Percentiles rank a stretch among this genome's conserved stretches.
These are phyloP conservation scores for Pyrus communis DNA, from an alignment of 306 rosid genomes.

Conservation along the genomic window DNA sequence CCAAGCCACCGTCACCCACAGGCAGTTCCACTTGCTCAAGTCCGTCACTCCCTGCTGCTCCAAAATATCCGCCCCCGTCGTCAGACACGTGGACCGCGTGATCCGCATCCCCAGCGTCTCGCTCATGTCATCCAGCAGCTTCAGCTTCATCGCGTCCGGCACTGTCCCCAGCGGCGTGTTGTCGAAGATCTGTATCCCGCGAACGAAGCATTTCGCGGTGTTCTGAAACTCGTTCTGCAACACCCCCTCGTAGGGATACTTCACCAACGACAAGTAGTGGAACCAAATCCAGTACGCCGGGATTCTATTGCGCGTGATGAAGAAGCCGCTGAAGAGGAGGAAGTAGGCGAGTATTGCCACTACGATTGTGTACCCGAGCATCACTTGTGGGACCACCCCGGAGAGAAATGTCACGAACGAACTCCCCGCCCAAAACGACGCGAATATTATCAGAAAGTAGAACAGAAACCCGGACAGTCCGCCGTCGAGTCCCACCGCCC, in stretches of 20 bases:
- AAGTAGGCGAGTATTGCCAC: constrained; percentile 84
- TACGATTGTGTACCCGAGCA: constrained; percentile 82
- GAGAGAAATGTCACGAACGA: constrained; percentile 86
- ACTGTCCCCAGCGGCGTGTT: constrained; percentile 50
- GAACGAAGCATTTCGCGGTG: constrained; percentile 55
- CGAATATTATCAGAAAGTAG: constrained; percentile 57
- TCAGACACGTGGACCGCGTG: constrained; percentile 65
- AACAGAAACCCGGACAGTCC: constrained; percentile 53
- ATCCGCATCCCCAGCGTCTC: constrained; percentile 48
- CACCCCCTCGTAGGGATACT: constrained; percentile 80
- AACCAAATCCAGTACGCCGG: constrained; percentile 93
- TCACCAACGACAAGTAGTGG: constrained; percentile 74
- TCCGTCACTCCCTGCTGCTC: constrained; percentile 59
- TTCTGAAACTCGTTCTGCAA: constrained; percentile 65
- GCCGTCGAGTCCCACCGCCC: constrained; percentile 94
- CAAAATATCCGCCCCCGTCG: constrained; percentile 67
- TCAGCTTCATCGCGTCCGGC: constrained; percentile 40
- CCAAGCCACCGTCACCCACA: constrained; percentile 84
- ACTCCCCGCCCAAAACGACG: constrained; percentile 87
- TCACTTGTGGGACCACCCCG: constrained; percentile 88
- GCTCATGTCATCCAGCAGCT: constrained; percentile 61
- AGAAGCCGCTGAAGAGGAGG: constrained; percentile 89
- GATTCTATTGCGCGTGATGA: constrained; percentile 72
- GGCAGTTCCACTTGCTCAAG: constrained; percentile 79
- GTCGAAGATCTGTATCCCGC: constrained; percentile 82